These are phyloP conservation scores for Trichoderma erinaceum DNA, from an alignment of 495 filamentous ascomycete genomes.

Conservation along the genomic window DNA sequence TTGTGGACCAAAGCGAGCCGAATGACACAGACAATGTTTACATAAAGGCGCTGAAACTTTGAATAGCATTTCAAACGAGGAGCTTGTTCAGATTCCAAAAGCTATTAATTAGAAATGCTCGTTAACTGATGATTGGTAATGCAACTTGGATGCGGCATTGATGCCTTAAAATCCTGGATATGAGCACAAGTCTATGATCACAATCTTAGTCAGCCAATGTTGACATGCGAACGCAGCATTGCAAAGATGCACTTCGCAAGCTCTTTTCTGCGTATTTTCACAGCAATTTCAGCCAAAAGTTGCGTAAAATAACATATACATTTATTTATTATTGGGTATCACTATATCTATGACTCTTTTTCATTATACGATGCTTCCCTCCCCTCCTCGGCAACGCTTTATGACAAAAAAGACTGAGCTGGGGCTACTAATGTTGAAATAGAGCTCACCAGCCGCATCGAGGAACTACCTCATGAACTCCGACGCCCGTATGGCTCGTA, in stretches of 20 bases:
- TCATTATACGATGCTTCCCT: too few species aligned
- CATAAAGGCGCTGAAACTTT: neutral
- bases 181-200: neutral
- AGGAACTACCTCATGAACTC: slow-evolving; percentile 47
- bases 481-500: slow-evolving; percentile 66
- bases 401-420: neutral
- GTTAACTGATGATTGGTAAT: neutral
- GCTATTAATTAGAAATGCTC: neutral
- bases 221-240: too few species aligned
- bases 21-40: neutral
- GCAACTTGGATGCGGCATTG: neutral
- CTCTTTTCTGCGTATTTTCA: too few species aligned
- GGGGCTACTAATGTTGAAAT: slow-evolving; percentile 7
- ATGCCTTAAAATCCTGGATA: neutral
- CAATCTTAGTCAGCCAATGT: neutral
- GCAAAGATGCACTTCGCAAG: neutral
- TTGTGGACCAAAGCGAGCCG: neutral
- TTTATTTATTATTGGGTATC: neutral
- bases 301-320: neutral
- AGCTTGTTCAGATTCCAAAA: neutral
- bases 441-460: neutral
- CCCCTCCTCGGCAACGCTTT: neutral
- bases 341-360: neutral
- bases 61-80: neutral
- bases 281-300: neutral